Base-by-base conservation (phyloP, 1,284 basidiomycete genomes). In the Fomitopsis palustris region DNA sequence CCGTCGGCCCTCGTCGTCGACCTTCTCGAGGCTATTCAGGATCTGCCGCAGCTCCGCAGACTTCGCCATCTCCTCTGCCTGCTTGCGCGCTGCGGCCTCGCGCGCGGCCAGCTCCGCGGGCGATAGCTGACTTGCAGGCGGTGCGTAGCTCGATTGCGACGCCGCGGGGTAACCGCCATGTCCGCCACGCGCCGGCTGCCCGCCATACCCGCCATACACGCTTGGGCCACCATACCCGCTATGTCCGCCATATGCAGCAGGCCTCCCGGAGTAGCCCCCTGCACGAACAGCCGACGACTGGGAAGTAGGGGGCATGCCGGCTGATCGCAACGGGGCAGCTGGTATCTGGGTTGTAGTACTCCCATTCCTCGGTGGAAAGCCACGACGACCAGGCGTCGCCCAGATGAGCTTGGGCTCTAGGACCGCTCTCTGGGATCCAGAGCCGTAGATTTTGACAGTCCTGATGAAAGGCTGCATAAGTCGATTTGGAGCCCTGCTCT, bases 1-100 rank as follows among this genome's bases (percentile, higher is more conserved):
- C n/a, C 90, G 81, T 35, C 89, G 79, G n/a, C 78, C 80, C 67
- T 92, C 90, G 62, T 92, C 87, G 64, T 90, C 83, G 2, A 93
- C 87, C 69, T 87, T 90, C 69, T 90, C 89, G 9, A 94, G 75
- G 17, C 74, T 83, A 54, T 77, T 80, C 19, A 94, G 71, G 72
- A 91, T 85, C 57, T 83, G 75, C 45, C 73, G 79, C 27, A 94
- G 81, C 66, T 92, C 88, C 3, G 77, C 74, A 0, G 90, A 90
- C 65, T 83, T 87, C 42, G 73, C 72, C 29, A 81, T 63, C 23
- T 78, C 81, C 61, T 86, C 84, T 57, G 82, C 77, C 64, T 82
- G 82, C 63, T 80, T 82, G 52, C 69, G 76, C 21, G 72, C 61
- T 10, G 67, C 71, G 39, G 73, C 73, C 41, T 70, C 67, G 63